Base-by-base conservation (phyloP, 2,329 filamentous ascomycete species). In the Nemania abortiva region DNA sequence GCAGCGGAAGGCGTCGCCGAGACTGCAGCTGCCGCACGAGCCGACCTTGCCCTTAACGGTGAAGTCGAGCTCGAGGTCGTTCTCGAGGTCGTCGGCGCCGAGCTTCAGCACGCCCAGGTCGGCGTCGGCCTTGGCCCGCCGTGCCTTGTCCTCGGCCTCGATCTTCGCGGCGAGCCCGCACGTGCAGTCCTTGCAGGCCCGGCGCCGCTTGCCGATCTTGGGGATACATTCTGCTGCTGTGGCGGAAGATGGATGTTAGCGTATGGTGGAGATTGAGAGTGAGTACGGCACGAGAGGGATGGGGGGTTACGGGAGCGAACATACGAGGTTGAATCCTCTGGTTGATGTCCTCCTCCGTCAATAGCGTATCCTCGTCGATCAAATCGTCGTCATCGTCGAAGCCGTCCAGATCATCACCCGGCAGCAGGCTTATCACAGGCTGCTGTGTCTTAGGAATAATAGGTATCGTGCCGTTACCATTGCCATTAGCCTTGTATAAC, bases 1-100 rank as follows among this genome's bases (percentile, higher is more conserved):
- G 79, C 91, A 93, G 49, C 91, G 85, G 83, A 94, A 94, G 3
- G 96, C 95, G 81, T 98, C 95, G 59, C 96, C 96, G 18, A 99
- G 86, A 31, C 94, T 92, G 81, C 96, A 77, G 82, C 95, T 98
- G 31, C 94, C 94, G 80, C 96, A 99, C 20, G 93, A 97, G 63
- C 96, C 95, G 6, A 95, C 93, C 84, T 98, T 98, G 75, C 96
- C 96, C 81, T 97, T 88, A n/a, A 98, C 93, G 0, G 96, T 99
- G 79, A 99, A 98, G 81, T 99, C 96, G 9, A 98, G 87, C 81
- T 98, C 95, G 29, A 72, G 69, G 63, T 72, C 70, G 60, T 89
- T 20, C 15, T 47, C 90, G 57, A 99, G 83, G 78, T 99, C 96
- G 75, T 93, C 90, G 0, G 89, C 84, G 58, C 87, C 89, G 60